Base-by-base conservation (phyloP, 106 monocot species). In the Allium cepa region DNA sequence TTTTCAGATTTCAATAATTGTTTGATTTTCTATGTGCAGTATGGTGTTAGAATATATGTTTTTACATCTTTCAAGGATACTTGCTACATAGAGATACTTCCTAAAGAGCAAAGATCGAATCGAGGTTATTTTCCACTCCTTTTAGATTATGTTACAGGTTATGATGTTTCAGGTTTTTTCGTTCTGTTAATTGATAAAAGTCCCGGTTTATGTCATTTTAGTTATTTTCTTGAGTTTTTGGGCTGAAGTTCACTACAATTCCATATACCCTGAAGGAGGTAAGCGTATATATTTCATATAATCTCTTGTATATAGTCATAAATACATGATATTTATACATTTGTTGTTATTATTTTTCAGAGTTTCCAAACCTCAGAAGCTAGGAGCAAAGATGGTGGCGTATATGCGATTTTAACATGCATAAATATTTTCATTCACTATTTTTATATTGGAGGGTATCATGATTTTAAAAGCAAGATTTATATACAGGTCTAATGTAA, bases 241-340 rank as follows among this genome's bases (percentile, higher is more conserved):
- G 88, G 84, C 84, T 47, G 88, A 88, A 72, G 81, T 88, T 57
- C 88, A 84, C 69, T 88, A 88, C 73, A 88, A 88, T 73, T 88
- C 88, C 0, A 85, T 88, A 26, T 88, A 88, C 76, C 84, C 84
- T 2, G 77, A 82, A 77, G 88, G 81, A 88, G 88, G 88, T 14
- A 11, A 53, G 17, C 50, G 1, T 18, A 11, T 61, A 10, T 36
- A 13, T 26, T 8, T 27, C 12, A 61, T 60, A 8, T 60, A 18
- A 9, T 60, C 13, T 11, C 8, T 60, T 14, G 8, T n/a, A 14
- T 22, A 46, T 46, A 46, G 36, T 63, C 46, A 17, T 47, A 10
- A 18, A 46, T 9, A 15, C 16, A 46, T 36, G 1, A 46, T 8
- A 46, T 63, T 9, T 46, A 47, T 9, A 47, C 14, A 18, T 8